Percentiles rank a stretch among this genome's conserved stretches.
phyloP scores from a whole-genome alignment of 2,329 filamentous ascomycete species.

The Fusarium compactum region DNA sequence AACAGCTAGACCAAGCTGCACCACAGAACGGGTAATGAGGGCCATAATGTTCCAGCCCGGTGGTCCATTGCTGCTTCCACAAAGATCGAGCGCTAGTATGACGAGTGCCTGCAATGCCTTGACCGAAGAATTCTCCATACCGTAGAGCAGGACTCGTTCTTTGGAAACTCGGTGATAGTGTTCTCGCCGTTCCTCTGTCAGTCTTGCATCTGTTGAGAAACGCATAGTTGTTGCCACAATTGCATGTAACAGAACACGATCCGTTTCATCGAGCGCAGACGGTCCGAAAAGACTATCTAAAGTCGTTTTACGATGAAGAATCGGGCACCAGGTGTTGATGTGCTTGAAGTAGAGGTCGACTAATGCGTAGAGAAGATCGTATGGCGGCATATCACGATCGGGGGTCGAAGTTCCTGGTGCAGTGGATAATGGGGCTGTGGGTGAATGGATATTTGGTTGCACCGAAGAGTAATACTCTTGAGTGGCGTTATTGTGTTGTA shows the following conservation, averaged over 20 bases:
- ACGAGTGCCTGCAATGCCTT: constrained; percentile 89
- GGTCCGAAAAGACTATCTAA: constrained; percentile 85
- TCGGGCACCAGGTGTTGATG: constrained; percentile 87
- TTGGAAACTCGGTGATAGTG: constrained; percentile 86
- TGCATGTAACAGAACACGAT: constrained; percentile 85
- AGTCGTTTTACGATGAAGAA: constrained; percentile 86
- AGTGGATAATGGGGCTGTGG: constrained; percentile 66
- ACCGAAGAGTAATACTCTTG: constrained; percentile 63
- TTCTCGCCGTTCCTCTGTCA: constrained; percentile 78
- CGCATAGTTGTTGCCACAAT: constrained; percentile 90
- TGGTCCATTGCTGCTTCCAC: constrained; percentile 88
- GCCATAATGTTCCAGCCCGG: constrained; percentile 94
- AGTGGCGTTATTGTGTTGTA: constrained; percentile 57
- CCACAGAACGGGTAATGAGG: constrained; percentile 87
- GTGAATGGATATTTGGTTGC: constrained; percentile 66
- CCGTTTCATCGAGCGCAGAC: constrained; percentile 80
- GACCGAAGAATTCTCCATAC: constrained; percentile 89
- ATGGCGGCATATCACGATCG: constrained; percentile 78
- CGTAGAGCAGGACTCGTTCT: constrained; percentile 86
- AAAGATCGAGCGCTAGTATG: constrained; percentile 85
- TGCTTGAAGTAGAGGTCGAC: constrained; percentile 84
- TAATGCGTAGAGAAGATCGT: constrained; percentile 78
- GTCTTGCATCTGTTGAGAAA: constrained; percentile 80
- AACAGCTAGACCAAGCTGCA: constrained; percentile 86
- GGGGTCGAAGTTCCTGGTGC: constrained; percentile 45